A percentile compares a stretch with the other conserved stretches of the same genome.
phyloP scores from a whole-genome alignment of 2,329 filamentous ascomycete genomes.

The Pseudocercospora fuligena region DNA sequence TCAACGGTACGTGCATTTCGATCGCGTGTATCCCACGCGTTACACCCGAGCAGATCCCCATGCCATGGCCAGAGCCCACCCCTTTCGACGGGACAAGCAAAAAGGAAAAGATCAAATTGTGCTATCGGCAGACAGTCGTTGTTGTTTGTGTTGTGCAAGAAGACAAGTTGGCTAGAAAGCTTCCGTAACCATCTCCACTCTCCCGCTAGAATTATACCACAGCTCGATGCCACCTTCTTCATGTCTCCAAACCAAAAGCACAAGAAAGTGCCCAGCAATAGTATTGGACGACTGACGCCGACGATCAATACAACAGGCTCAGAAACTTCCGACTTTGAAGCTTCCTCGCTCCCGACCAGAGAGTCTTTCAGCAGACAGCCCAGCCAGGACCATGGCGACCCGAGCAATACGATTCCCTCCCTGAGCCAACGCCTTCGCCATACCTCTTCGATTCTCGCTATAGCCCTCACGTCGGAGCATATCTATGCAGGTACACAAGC shows the following conservation, averaged over 20 bases:
- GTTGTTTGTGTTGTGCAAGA: not conserved
- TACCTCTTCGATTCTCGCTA: slow-evolving; percentile 77
- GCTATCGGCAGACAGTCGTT: not conserved
- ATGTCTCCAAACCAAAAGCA: slow-evolving; percentile 6
- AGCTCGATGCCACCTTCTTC: not conserved
- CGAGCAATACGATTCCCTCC: slow-evolving; percentile 54
- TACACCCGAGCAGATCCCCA: slow-evolving; percentile 1
- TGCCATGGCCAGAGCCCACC: not conserved
- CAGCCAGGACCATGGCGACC: slow-evolving; percentile 33
- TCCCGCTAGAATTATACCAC: not conserved
- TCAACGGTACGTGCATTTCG: slow-evolving; percentile 1
- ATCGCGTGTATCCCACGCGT: not conserved
- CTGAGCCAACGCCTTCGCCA: slow-evolving; percentile 77
- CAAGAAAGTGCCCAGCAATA: slow-evolving; percentile 1
- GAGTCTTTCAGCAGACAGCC: slow-evolving; percentile 29
- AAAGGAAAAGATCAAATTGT: not conserved
- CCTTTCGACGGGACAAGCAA: not conserved
- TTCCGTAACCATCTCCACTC: not conserved
- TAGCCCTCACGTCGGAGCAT: slow-evolving; percentile 78
- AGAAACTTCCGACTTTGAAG: slow-evolving; percentile 21
- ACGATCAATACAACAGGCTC: slow-evolving; percentile 24
- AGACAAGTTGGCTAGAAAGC: not conserved
- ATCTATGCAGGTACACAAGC: slow-evolving; percentile 93
- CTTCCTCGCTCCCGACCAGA: not conserved
- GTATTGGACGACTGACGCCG: slow-evolving; percentile 20